Evolutionary conservation across 2,329 filamentous ascomycete species (phyloP).

Genomic region (Pyrenochaeta sp.): DNA sequence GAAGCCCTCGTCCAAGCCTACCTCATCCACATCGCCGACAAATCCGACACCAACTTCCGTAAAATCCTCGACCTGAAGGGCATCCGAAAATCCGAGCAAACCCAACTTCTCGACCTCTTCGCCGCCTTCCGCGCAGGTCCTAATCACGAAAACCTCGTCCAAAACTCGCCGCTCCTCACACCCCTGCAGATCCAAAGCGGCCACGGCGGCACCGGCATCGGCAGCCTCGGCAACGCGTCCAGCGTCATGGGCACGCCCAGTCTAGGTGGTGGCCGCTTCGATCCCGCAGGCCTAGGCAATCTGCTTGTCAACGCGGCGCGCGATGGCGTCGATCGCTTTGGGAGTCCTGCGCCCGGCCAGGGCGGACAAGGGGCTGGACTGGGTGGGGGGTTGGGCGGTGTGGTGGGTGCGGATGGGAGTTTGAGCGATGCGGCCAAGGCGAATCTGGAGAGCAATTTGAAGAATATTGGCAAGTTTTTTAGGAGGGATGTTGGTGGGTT

Average conservation of each 20-base stretch:
- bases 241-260: slow-evolving; percentile 50
- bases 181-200: slow-evolving; percentile 43
- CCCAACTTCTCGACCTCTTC: slow-evolving; percentile 86
- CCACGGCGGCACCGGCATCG: slow-evolving; percentile 52
- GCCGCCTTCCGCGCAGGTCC: slow-evolving; percentile 78
- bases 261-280: slow-evolving; percentile 64
- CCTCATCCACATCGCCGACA: slow-evolving; percentile 94
- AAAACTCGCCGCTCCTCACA: slow-evolving; percentile 45
- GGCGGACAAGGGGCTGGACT: slow-evolving; percentile 31
- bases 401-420: too few species aligned
- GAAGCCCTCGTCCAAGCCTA: slow-evolving; percentile 97
- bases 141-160: slow-evolving; percentile 69
- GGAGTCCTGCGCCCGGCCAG: slow-evolving; percentile 56
- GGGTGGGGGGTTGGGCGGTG: slow-evolving; percentile 9
- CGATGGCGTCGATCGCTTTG: slow-evolving; percentile 81
- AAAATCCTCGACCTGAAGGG: slow-evolving; percentile 97
- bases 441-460: slow-evolving; percentile 90
- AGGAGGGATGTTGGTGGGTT: slow-evolving; percentile 76
- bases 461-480: slow-evolving; percentile 97
- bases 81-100: slow-evolving; percentile 80
- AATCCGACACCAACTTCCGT: slow-evolving; percentile 91
- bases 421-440: slow-evolving; percentile 59
- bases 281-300: slow-evolving; percentile 82
- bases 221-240: slow-evolving; percentile 47
- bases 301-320: slow-evolving; percentile 87